Conservation (phyloP, 2,329 filamentous ascomycete genomes). For the Aspergillus sp. region DNA sequence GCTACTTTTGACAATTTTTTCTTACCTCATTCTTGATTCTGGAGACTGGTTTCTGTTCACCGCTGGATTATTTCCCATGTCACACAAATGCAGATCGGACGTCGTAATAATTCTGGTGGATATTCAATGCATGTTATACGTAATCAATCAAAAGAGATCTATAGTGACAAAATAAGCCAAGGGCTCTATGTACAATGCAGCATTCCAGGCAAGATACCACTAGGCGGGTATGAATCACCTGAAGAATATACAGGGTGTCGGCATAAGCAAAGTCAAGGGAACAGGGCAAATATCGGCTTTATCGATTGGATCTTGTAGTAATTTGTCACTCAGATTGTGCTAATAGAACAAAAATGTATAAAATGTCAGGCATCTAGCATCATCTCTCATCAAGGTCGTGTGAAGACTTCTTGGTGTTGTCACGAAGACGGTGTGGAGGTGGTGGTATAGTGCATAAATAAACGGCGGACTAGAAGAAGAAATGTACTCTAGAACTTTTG, state of each 20-base stretch:
- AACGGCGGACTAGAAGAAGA: constrained; percentile 21
- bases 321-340: constrained; percentile 31
- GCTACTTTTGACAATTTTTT: not conserved
- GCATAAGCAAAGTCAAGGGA: not conserved
- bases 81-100: not conserved
- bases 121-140: not conserved
- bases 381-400: constrained; percentile 47
- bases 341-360: constrained; percentile 33
- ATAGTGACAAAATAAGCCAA: not conserved
- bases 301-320: constrained; percentile 34
- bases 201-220: not conserved
- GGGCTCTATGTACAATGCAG: constrained; percentile 10
- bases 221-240: not conserved
- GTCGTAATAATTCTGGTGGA: not conserved
- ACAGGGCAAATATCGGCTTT: constrained; percentile 16
- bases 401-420: constrained; percentile 31
- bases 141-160: constrained; percentile 2
- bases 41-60: not conserved
- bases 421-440: constrained; percentile 39
- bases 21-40: too few species aligned
- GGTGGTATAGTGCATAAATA: constrained; percentile 36
- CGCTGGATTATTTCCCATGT: not conserved
- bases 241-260: constrained; percentile 1
- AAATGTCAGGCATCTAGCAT: constrained; percentile 41
- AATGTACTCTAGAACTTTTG: not conserved